Base-by-base conservation (phyloP, 2,329 filamentous ascomycete genomes). In the Chrysosporium keratinophilum region DNA sequence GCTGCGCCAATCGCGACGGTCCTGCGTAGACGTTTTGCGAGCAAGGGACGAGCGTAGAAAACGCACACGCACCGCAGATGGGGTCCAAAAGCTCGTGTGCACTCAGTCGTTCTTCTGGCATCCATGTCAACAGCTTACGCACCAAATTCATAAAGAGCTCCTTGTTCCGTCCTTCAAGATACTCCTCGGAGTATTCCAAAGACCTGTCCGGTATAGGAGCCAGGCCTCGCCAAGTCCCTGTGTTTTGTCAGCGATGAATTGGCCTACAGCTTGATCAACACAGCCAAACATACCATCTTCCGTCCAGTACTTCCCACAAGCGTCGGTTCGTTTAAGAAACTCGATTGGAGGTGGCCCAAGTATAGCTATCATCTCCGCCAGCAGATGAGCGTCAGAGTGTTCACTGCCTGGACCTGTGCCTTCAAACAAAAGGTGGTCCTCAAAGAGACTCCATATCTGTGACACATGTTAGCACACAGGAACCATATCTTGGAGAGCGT, bases 11-110 rank as follows among this genome's bases (percentile, higher is more conserved):
- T n/a, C n/a, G n/a, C n/a, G n/a, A n/a, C n/a, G n/a, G n/a, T n/a
- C n/a, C n/a, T n/a, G n/a, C n/a, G n/a, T n/a, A n/a, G 23, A 28
- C 23, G 23, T 7, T 28, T 28, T 28, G n/a, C n/a, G n/a, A n/a
- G n/a, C n/a, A n/a, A n/a, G n/a, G n/a, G n/a, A n/a, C n/a, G n/a
- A n/a, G n/a, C n/a, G n/a, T n/a, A n/a, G n/a, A n/a, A n/a, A n/a
- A n/a, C n/a, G n/a, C n/a, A n/a, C n/a, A n/a, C n/a, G n/a, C n/a
- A n/a, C n/a, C n/a, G n/a, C n/a, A n/a, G n/a, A n/a, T n/a, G n/a
- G n/a, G n/a, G n/a, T n/a, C n/a, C n/a, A 60, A 59, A 2, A 69
- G 58, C 28, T 67, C 60, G 42, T 58, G 62, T 1, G 67, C 67
- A 14, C 61, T 66, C n/a, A 56, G 54, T 44, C 67, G 58, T 23